These are phyloP conservation scores for Skeletonema grethae DNA, from an alignment of 108 stramenopile species.

Conservation along the genomic window DNA sequence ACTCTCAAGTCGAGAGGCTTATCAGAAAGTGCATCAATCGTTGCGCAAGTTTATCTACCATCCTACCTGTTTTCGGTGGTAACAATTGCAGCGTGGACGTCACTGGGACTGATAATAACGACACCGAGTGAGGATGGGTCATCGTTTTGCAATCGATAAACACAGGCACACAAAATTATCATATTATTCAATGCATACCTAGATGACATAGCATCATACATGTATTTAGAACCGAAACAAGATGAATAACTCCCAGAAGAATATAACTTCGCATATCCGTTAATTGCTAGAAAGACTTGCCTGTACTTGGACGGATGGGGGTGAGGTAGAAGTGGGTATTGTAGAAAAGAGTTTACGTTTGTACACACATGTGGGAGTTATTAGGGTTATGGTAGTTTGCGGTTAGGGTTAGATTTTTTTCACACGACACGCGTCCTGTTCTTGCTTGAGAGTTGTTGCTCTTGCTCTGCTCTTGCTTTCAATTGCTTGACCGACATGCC, in stretches of 20 bases:
- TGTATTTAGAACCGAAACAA: too few species aligned
- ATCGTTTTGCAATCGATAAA: conserved; percentile 31
- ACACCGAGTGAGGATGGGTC: conserved; percentile 49
- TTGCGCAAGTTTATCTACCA: conserved; percentile 66
- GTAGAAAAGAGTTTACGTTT: too few species aligned
- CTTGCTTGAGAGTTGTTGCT: too few species aligned
- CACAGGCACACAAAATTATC: background rate
- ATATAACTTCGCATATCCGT: too few species aligned
- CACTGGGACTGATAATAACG: conserved; percentile 62
- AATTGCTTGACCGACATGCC: too few species aligned
- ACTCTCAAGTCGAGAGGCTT: conserved; percentile 61
- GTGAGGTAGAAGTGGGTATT: too few species aligned
- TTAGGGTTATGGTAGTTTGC: too few species aligned
- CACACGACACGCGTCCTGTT: background rate
- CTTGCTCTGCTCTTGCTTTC: background rate
- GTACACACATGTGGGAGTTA: too few species aligned
- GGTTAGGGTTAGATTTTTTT: too few species aligned
- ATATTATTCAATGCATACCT: background rate
- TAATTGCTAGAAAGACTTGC: too few species aligned
- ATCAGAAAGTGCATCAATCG: conserved; percentile 61
- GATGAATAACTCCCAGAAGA: too few species aligned
- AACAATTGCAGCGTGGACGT: conserved; percentile 73
- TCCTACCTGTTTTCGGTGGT: conserved; percentile 66
- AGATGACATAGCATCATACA: background rate
- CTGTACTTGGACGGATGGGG: too few species aligned